Evolutionary conservation across 108 stramenopile species (phyloP).

Genomic region (Aureococcus anophagefferens): DNA sequence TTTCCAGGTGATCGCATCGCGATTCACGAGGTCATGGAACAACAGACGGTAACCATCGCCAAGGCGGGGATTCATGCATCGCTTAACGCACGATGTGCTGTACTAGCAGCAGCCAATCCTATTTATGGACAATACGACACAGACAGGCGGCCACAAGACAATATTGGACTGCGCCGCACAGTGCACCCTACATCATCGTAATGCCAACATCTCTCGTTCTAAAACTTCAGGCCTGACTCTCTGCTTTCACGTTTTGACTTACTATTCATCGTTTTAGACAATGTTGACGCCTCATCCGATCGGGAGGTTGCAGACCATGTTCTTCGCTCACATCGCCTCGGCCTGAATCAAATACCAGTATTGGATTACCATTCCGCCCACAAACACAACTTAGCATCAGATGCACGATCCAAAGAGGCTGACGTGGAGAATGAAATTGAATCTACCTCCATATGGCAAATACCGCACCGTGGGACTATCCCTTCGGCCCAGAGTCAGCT

Average conservation of each 20-base stretch:
- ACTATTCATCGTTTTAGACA: constrained; percentile 97
- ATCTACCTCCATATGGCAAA: neutral
- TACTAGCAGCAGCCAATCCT: constrained; percentile 97
- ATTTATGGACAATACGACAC: constrained; percentile 99
- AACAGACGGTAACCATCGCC: constrained; percentile 99
- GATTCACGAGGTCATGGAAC: constrained; percentile 99
- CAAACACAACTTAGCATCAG: too few relatives aligned
- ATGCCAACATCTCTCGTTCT: too few relatives aligned
- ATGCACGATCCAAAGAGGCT: too few relatives aligned
- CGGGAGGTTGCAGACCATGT: constrained; percentile 91
- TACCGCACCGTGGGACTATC: constrained; percentile 29
- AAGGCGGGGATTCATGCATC: constrained; percentile 93
- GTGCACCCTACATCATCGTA: too few relatives aligned
- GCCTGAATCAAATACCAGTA: constrained; percentile 41
- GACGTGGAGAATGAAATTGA: too few relatives aligned
- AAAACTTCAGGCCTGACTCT: too few relatives aligned
- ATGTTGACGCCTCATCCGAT: constrained; percentile 86
- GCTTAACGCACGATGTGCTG: constrained; percentile 92
- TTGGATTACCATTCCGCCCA: too few relatives aligned
- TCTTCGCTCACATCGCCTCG: constrained; percentile 80
- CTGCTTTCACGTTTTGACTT: constrained; percentile 96
- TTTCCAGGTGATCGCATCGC: constrained; percentile 92
- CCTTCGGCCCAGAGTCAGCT: too few relatives aligned
- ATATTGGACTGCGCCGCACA: constrained; percentile 95
- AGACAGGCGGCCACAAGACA: constrained; percentile 81